A percentile compares a stretch with the other conserved stretches of the same genome.
Evolutionary conservation across 2,329 filamentous ascomycete genomes (phyloP).

Genomic region (Bimuria novae-zelandiae): DNA sequence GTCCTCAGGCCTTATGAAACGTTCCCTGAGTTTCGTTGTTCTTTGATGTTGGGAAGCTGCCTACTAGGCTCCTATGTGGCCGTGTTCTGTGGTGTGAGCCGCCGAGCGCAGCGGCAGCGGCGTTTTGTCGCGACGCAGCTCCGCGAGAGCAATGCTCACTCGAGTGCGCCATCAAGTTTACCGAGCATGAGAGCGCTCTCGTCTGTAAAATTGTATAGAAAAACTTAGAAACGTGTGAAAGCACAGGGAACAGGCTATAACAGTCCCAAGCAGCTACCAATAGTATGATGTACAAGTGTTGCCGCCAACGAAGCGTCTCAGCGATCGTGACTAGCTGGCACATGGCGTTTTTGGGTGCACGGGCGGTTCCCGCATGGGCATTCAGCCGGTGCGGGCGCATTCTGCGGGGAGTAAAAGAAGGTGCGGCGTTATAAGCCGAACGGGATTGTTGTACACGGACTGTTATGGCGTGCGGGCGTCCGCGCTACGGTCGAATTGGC

Average conservation of each 20-base stretch:
- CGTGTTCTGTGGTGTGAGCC: neutral
- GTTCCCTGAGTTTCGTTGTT: constrained; percentile 5
- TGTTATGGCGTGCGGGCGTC: neutral
- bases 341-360: neutral
- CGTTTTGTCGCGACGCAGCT: too few relatives aligned
- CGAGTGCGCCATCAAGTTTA: too few relatives aligned
- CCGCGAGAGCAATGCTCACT: too few relatives aligned
- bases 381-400: neutral
- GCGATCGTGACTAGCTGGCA: neutral
- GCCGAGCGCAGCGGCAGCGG: too few relatives aligned
- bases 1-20: constrained; percentile 9
- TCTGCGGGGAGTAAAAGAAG: neutral
- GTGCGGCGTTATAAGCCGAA: neutral
- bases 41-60: constrained; percentile 9
- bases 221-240: neutral
- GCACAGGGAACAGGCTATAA: neutral
- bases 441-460: neutral
- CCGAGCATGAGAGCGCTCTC: too few relatives aligned
- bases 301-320: neutral
- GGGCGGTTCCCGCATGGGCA: neutral
- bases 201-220: too few relatives aligned
- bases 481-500: neutral
- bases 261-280: neutral
- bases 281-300: neutral
- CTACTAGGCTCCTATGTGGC: constrained; percentile 12